Evolutionary conservation across 768 basidiomycete species (phyloP).

Genomic region (Tricholoma matsutake): DNA sequence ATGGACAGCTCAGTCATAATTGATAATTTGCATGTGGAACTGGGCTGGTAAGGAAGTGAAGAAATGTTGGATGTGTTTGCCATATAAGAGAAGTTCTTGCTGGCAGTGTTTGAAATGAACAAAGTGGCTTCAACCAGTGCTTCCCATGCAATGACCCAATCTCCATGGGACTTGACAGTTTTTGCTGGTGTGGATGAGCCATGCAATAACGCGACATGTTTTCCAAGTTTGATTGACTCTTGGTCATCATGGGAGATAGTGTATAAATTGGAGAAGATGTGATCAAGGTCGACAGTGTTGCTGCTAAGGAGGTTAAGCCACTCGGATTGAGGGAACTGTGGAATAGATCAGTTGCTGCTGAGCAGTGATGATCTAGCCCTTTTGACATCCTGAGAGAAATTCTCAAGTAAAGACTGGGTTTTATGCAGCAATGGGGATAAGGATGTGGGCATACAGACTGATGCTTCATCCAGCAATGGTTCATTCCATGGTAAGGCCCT

Average conservation of each 20-base stretch:
- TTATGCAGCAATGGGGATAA: not conserved
- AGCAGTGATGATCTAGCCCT: not conserved
- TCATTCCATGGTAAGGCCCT: no score
- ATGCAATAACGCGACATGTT: not conserved
- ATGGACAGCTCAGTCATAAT: conserved; percentile 23
- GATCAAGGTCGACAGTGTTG: conserved; percentile 24
- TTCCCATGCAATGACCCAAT: conserved; percentile 13
- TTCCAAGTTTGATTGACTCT: no score
- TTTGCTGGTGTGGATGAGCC: conserved; percentile 7
- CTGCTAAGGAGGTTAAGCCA: conserved; percentile 24
- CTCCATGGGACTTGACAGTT: not conserved
- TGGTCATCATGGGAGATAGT: no score
- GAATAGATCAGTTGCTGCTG: not conserved
- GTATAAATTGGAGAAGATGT: conserved; percentile 7
- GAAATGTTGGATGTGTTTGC: no score
- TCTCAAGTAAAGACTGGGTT: no score
- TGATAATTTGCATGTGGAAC: conserved; percentile 18
- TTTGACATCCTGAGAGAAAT: no score
- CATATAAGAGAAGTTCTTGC: conserved; percentile 10
- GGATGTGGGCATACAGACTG: no score
- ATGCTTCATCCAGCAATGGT: no score
- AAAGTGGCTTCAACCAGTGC: not conserved
- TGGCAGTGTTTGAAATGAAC: conserved; percentile 22
- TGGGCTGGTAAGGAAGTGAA: not conserved
- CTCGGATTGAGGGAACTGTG: conserved; percentile 21